phyloP scores from a whole-genome alignment of 2,329 filamentous ascomycete genomes.

The Cercospora beticola region DNA sequence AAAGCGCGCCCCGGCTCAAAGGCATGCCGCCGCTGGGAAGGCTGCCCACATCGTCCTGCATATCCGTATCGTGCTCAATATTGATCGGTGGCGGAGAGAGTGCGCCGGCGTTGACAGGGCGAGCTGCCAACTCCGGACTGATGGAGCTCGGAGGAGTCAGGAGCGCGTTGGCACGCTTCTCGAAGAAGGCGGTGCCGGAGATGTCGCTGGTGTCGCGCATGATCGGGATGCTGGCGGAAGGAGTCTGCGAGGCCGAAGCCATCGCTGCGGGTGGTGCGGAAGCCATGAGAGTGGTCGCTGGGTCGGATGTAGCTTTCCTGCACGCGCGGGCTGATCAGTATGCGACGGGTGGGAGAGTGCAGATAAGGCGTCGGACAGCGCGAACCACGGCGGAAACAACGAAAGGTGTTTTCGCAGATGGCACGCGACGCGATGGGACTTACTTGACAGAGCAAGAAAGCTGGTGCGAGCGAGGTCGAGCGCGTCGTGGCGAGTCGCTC shows the following conservation, averaged over 20 bases:
- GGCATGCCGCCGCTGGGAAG: slow-evolving; percentile 35
- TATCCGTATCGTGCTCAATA: slow-evolving; percentile 82
- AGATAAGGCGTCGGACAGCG: slow-evolving; percentile 4
- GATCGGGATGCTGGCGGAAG: slow-evolving; percentile 34
- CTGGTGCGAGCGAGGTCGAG: slow-evolving; percentile 20
- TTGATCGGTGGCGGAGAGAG: slow-evolving; percentile 48
- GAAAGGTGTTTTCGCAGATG: slow-evolving; percentile 3
- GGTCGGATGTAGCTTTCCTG: slow-evolving; percentile 38
- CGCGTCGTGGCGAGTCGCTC: slow-evolving; percentile 20
- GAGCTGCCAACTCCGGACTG: slow-evolving; percentile 80
- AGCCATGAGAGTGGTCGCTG: slow-evolving; percentile 34
- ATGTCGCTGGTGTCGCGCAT: slow-evolving; percentile 27
- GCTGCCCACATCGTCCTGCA: slow-evolving; percentile 55
- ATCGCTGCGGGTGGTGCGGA: slow-evolving; percentile 34
- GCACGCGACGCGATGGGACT: slow-evolving; percentile 31
- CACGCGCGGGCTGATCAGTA: slow-evolving; percentile 18
- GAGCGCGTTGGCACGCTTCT: slow-evolving; percentile 52
- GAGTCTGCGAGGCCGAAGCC: slow-evolving; percentile 37
- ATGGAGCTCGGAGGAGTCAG: slow-evolving; percentile 95
- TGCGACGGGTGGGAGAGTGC: slow-evolving; percentile 31
- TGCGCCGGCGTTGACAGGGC: slow-evolving; percentile 65
- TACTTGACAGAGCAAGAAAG: slow-evolving; percentile 39
- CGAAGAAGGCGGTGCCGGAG: slow-evolving; percentile 32
- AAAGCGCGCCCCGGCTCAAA: slow-evolving; percentile 53
- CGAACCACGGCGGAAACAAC: slow-evolving; percentile 15